These are phyloP conservation scores for Hyaloperonospora arabidopsidis DNA, from an alignment of 352 stramenopile genomes.

Conservation along the genomic window DNA sequence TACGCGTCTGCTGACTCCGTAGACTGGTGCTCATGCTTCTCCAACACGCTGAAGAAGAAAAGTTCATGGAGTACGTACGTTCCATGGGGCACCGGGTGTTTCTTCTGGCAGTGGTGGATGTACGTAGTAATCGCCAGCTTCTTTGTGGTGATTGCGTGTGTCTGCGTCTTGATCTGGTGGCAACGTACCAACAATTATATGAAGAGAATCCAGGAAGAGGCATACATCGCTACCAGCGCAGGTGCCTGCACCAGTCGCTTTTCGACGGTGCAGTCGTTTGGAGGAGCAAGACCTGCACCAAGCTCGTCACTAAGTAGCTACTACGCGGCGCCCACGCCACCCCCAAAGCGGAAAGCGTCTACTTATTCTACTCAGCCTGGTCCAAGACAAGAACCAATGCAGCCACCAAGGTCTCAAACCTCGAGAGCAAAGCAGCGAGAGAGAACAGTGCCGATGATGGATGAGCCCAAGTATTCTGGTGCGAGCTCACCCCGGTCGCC, in stretches of 20 bases:
- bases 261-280: slow-evolving; percentile 24
- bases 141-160: slow-evolving; percentile 47
- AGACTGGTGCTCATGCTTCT: slow-evolving; percentile 70
- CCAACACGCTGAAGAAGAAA: slow-evolving; percentile 45
- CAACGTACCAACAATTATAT: slow-evolving; percentile 37
- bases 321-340: slow-evolving; percentile 8
- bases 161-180: slow-evolving; percentile 57
- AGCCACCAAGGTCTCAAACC: slow-evolving; percentile 16
- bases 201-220: slow-evolving; percentile 35
- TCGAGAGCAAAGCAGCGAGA: slow-evolving; percentile 13
- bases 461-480: slow-evolving; percentile 26
- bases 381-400: slow-evolving; percentile 13
- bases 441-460: slow-evolving; percentile 28
- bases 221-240: slow-evolving; percentile 6
- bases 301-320: slow-evolving; percentile 17
- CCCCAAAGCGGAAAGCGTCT: slow-evolving; percentile 15
- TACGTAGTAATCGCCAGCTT: slow-evolving; percentile 63
- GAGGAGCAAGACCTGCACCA: slow-evolving; percentile 23
- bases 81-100: slow-evolving; percentile 57
- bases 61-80: slow-evolving; percentile 48
- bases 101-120: slow-evolving; percentile 85
- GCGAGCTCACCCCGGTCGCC: slow-evolving; percentile 54
- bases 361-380: slow-evolving; percentile 6
- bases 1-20: slow-evolving; percentile 33
- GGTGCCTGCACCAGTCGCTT: slow-evolving; percentile 21